Evolutionary conservation across 306 rosid genomes (phyloP), one percentile per base, ranked within the genome.

Genomic region (Cajanus cajan): DNA sequence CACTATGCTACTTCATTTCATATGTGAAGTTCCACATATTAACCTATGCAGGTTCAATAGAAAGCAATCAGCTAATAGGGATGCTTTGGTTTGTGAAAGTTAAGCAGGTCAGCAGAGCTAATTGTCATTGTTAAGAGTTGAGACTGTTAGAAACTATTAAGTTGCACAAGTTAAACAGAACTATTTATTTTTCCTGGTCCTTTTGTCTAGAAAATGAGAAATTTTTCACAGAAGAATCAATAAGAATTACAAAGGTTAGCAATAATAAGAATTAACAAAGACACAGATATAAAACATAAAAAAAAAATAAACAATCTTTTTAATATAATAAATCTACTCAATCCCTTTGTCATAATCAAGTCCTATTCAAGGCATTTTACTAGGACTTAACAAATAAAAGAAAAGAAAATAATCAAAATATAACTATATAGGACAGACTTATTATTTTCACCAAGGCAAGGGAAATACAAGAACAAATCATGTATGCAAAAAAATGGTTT

Each of bases 1-100:
- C 69, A 77, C 63, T 71, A 70, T 31, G 63, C 68, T 70, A 77
- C 78, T 41, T 62, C 34, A 69, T 67, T 76, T 70, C 58, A 76
- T 48, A 68, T n/a, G 69, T 41, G 24, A 61, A 76, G 58, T 61
- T 74, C 54, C 76, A 67, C 64, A 75, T 11, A 74, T 7, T 55
- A 40, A 66, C 24, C 70, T 33, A 63, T 25, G 73, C 73, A 62
- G 12, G 24, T 68, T 68, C 52, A 57, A 68, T 68, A 58, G 78
- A 45, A 68, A 68, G 21, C 78, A 82, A 82, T 59, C 78, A 68
- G 54, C 66, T n/a, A 68, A 33, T 52, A 24, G 10, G 12, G 15
- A 58, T 75, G 77, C 18, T 58, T 68, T 50, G 48, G 24, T 43
- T 68, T 80, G 14, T 45, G 55, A 14, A 57, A 66, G 33, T 55